These are phyloP conservation scores for Cladosporium sp. DNA, from an alignment of 2,329 filamentous ascomycete genomes.

Conservation along the genomic window DNA sequence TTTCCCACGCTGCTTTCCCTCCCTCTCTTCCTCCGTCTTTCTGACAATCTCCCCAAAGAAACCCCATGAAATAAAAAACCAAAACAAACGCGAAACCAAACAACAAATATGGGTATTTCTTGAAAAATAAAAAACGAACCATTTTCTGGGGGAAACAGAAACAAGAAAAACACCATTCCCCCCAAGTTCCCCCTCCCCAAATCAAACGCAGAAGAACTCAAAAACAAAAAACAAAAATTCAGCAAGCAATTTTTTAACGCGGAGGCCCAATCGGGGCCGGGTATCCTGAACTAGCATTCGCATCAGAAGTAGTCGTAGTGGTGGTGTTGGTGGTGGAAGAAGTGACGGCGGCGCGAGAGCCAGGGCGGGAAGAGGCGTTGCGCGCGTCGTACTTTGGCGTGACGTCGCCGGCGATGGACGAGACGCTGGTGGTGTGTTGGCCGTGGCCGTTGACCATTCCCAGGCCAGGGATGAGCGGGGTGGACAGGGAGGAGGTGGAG, in stretches of 20 bases:
- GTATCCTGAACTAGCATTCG: constrained; percentile 34
- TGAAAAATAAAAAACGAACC: constrained; percentile 15
- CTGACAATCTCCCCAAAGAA: no score
- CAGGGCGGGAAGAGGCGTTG: constrained; percentile 11
- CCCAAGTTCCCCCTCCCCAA: neutral
- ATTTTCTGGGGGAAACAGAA: neutral
- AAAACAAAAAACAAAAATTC: constrained; percentile 14
- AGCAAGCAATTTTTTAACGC: constrained; percentile 26
- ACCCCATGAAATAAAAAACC: no score
- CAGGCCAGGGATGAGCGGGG: constrained; percentile 35
- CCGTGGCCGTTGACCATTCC: constrained; percentile 27
- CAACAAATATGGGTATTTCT: neutral
- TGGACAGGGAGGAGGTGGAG: constrained; percentile 34
- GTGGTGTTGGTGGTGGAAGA: constrained; percentile 2
- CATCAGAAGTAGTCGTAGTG: constrained; percentile 18
- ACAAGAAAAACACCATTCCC: no score
- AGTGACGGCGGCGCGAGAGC: constrained; percentile 7
- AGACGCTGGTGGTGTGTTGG: constrained; percentile 13
- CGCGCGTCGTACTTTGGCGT: constrained; percentile 31
- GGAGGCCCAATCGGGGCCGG: constrained; percentile 36
- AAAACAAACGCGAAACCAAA: neutral
- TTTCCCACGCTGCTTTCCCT: constrained; percentile 7
- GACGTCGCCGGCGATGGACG: constrained; percentile 27
- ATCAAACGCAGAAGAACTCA: constrained; percentile 13
- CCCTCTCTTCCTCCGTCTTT: neutral